phyloP scores from a whole-genome alignment of 2,329 filamentous ascomycete genomes.

The Penicillium crustosum region DNA sequence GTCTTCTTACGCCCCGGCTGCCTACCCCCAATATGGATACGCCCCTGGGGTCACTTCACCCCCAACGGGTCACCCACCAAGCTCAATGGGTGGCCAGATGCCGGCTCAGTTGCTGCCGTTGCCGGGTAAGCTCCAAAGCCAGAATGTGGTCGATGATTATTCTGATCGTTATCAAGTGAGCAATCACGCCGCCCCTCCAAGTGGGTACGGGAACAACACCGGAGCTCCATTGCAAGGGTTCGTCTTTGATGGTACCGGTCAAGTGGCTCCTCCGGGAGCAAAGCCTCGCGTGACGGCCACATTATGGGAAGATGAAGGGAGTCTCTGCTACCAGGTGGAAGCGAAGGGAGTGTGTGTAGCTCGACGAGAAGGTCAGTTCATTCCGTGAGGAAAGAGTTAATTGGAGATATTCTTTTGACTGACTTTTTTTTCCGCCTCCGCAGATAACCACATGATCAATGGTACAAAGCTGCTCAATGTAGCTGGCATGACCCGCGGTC shows the following conservation, averaged over 20 bases:
- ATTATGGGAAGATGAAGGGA: constrained; percentile 97
- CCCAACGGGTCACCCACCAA: constrained; percentile 65
- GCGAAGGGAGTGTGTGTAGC: constrained; percentile 95
- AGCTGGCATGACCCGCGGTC: constrained; percentile 94
- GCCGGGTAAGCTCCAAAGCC: constrained; percentile 44
- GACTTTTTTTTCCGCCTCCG: not conserved
- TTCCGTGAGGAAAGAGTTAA: not conserved
- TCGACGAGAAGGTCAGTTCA: constrained; percentile 74
- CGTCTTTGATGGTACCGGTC: constrained; percentile 81
- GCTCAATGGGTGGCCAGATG: constrained; percentile 64
- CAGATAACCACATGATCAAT: constrained; percentile 99
- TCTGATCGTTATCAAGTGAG: constrained; percentile 34
- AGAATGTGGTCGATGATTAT: not conserved
- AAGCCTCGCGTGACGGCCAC: constrained; percentile 96
- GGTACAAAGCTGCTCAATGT: constrained; percentile 96
- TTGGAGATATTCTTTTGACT: not conserved
- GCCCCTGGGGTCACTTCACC: constrained; percentile 77
- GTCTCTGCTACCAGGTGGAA: constrained; percentile 95
- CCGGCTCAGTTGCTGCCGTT: constrained; percentile 72
- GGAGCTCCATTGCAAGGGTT: constrained; percentile 47
- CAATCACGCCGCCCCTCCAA: constrained; percentile 36
- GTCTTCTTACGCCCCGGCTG: constrained; percentile 65
- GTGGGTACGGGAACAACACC: constrained; percentile 40
- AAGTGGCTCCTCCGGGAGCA: constrained; percentile 87
- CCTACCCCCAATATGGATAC: constrained; percentile 72